Conservation (phyloP, 1,284 basidiomycete genomes). For the Malassezia psittaci region DNA sequence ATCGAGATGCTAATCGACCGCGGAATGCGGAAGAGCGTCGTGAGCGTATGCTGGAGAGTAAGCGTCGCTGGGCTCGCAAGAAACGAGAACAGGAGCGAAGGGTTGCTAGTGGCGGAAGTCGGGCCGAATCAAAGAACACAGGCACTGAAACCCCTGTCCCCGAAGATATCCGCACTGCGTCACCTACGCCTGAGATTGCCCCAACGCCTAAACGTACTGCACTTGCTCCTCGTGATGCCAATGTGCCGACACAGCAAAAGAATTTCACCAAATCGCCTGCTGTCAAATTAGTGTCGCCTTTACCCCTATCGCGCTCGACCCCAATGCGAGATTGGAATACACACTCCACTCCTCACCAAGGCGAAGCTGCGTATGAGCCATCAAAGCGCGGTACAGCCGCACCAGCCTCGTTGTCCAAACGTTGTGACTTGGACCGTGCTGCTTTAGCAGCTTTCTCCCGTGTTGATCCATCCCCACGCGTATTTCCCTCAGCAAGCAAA, state of each 20-base stretch:
- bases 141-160: not conserved
- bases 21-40: conserved; percentile 52
- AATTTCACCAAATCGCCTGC: conserved; percentile 9
- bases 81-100: conserved; percentile 47
- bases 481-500: not conserved
- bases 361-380: not conserved
- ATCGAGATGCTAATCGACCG: conserved; percentile 52
- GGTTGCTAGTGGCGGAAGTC: conserved; percentile 19
- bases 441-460: conserved; percentile 23
- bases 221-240: conserved; percentile 9
- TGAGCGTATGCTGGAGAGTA: conserved; percentile 52
- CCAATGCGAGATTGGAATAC: conserved; percentile 10
- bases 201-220: conserved; percentile 13
- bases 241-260: not conserved
- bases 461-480: conserved; percentile 10
- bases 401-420: conserved; percentile 9
- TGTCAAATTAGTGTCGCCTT: conserved; percentile 8
- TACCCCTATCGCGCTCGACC: conserved; percentile 6
- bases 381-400: not conserved
- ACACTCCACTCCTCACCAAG: not conserved
- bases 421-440: conserved; percentile 14
- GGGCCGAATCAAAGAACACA: not conserved
- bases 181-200: not conserved
- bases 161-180: not conserved
- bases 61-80: conserved; percentile 53